phyloP scores from a whole-genome alignment of 116 monocot genomes.

The Posidonia oceanica region DNA sequence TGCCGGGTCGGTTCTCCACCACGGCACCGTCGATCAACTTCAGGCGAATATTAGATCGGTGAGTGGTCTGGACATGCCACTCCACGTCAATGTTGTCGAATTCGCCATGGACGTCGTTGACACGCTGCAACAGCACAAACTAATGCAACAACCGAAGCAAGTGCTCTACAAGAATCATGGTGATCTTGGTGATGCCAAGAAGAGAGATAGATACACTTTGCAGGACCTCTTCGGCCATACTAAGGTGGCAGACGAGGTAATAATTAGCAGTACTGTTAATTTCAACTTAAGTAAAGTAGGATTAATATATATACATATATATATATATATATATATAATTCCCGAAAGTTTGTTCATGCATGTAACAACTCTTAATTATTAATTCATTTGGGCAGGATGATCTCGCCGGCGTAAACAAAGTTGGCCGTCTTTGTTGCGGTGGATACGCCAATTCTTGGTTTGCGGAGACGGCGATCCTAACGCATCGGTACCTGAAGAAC shows the following conservation, averaged over 20 bases:
- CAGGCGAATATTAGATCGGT: conserved; percentile 19
- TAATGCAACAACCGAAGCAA: background rate
- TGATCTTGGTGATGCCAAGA: background rate
- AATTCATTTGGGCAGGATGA: no score
- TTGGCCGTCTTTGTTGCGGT: background rate
- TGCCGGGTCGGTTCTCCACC: conserved; percentile 47
- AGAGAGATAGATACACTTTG: conserved; percentile 37
- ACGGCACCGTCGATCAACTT: conserved; percentile 56
- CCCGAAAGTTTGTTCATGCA: no score
- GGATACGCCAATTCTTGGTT: conserved; percentile 42
- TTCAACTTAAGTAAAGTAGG: no score
- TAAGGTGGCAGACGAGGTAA: conserved; percentile 31
- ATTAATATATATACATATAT: no score
- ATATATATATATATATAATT: no score
- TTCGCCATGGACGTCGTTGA: conserved; percentile 72
- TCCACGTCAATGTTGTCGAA: conserved; percentile 59
- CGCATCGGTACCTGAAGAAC: conserved; percentile 59
- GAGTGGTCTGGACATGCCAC: conserved; percentile 35
- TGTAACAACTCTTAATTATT: no score
- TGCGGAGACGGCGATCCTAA: conserved; percentile 52
- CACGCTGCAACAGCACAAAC: conserved; percentile 16
- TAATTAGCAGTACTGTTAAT: no score
- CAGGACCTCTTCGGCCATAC: conserved; percentile 49
- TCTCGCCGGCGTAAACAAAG: no score
- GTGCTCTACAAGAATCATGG: background rate